Base-by-base conservation (phyloP, 1,284 basidiomycete genomes). In the Sporisorium graminicola region DNA sequence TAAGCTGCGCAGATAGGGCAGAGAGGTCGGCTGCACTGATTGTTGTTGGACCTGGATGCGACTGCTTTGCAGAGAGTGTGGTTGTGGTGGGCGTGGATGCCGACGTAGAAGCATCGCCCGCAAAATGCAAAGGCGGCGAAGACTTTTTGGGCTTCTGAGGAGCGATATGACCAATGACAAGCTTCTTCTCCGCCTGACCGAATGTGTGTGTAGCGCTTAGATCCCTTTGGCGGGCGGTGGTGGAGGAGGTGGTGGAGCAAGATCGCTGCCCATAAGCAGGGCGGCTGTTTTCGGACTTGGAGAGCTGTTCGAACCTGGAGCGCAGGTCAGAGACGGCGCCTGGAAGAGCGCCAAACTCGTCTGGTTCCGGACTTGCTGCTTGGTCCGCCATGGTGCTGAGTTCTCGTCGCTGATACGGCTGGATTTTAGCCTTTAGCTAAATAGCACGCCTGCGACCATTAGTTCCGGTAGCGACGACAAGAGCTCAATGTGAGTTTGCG, bases 281-380 rank as follows among this genome's bases (percentile, higher is more conserved):
- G 26, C 73, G 65, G n/a, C 65, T 68, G 58, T 53, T 52, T 42
- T 77, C 70, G 42, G 74, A 74, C 20, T 77, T 65, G 51, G 74
- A 77, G 40, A 77, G 61, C 58, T 77, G 74, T 51, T 77, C 74
- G 57, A 77, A 77, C n/a, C 74, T 55, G 2, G 74, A 77, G 7
- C 74, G 58, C 6, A 77, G 66, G 26, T 73, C 59, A 24, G 74
- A 77, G 55, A 77, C 70, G 22, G 63, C 74, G 52, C 65, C 70
- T 0, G 74, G 51, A 2, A 77, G 64, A 31, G 70, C 66, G 33
- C 74, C 74, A 27, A 74, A 77, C 55, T 77, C 74, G 50, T 77
- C 74, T 3, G 74, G 66, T 53, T 72, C 65, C 44, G 68, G 69
- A 1, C 44, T 50, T n/a, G 53, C 27, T 31, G 33, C 52, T 22